Base-by-base conservation (phyloP, 306 rosid genomes). In the Cyamopsis tetragonoloba region DNA sequence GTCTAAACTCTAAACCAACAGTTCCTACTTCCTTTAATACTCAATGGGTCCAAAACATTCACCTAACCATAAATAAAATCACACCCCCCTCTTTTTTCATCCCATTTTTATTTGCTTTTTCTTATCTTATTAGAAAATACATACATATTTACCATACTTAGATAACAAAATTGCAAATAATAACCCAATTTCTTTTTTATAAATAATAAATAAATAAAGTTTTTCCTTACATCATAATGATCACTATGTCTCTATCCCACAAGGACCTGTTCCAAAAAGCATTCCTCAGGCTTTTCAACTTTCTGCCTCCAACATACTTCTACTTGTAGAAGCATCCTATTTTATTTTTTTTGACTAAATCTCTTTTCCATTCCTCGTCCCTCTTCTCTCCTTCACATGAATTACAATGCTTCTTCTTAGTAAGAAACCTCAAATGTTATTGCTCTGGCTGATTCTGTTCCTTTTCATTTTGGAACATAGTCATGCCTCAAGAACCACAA, bases 1-100 rank as follows among this genome's bases (percentile, higher is more conserved):
- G 80, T 76, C 83, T 73, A 76, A 80, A 76, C 58, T 76, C 83
- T 73, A 76, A 80, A 76, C 58, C 79, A 76, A 82, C 85, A 83
- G 76, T 68, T 49, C 54, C 27, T 28, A 49, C 72, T 71, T 71
- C 66, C 82, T 35, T 82, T 78, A 80, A 76, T 74, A 39, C 27
- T n/a, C 1, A 23, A 81, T 81, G 79, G 91, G 88, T 10, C 84
- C 96, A 67, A 71, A 75, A 48, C 68, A 51, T 78, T 62, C 74
- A 85, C 91, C 91, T 44, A 85, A 76, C 88, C 74, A 17, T 35
- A 64, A 69, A 28, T 78, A 60, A 59, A 26, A 68, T 39, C 82
- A 73, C 83, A 71, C 42, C 13, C 55, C 38, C 6, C 30, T 49
- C 7, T 62, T 5, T 18, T 37, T 19, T 24, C 7, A 48, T 44